Conservation (phyloP, 352 stramenopile species). For the Globisporangium viniferum region DNA sequence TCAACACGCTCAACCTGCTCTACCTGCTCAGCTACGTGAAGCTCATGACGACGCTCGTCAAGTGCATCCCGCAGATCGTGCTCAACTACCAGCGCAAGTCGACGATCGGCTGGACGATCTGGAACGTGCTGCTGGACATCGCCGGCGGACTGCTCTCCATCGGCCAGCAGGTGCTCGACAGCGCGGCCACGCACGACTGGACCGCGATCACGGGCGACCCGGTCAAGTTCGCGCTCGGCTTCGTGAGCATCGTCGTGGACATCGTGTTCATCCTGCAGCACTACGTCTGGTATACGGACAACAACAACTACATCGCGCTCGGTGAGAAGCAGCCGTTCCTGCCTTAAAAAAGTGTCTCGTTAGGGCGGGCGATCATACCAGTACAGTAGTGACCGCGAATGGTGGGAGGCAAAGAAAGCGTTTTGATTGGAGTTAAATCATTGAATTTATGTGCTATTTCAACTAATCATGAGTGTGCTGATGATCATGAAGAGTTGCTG, state of each 20-base stretch:
- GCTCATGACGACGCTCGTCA: conserved; percentile 93
- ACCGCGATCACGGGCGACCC: conserved; percentile 93
- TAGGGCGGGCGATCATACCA: too few species aligned
- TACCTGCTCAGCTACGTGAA: conserved; percentile 95
- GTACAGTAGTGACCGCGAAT: too few species aligned
- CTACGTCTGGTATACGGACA: conserved; percentile 89
- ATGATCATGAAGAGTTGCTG: too few species aligned
- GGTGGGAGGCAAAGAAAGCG: too few species aligned
- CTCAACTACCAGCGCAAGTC: conserved; percentile 95
- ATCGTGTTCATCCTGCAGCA: conserved; percentile 96
- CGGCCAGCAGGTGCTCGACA: conserved; percentile 93
- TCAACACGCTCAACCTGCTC: conserved; percentile 90
- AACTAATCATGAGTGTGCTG: too few species aligned
- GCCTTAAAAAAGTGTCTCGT: background rate
- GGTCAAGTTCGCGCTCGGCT: conserved; percentile 94
- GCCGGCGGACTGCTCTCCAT: conserved; percentile 90
- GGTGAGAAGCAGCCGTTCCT: conserved; percentile 3
- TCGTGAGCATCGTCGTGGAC: conserved; percentile 96
- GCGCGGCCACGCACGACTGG: conserved; percentile 89
- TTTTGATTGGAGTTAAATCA: too few species aligned
- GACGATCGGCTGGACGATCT: conserved; percentile 96
- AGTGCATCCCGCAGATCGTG: conserved; percentile 95
- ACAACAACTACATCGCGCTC: conserved; percentile 2
- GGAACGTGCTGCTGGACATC: conserved; percentile 97
- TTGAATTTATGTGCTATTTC: too few species aligned